Evolutionary conservation across 495 filamentous ascomycete genomes (phyloP).

Genomic region (Apiosordaria backusii): DNA sequence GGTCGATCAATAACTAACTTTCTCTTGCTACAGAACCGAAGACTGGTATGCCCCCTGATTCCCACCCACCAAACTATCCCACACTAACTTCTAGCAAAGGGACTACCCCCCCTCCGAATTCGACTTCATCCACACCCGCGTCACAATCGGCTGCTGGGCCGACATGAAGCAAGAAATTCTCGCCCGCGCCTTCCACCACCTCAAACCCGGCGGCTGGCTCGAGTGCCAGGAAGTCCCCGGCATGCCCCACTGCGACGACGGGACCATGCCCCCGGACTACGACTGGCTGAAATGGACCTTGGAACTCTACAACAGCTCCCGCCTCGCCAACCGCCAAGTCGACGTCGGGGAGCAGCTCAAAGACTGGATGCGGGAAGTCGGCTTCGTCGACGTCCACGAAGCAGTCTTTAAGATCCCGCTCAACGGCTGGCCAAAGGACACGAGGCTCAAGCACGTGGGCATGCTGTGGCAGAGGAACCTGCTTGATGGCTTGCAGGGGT

Average conservation of each 20-base stretch:
- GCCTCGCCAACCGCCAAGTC: constrained; percentile 48
- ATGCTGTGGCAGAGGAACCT: constrained; percentile 37
- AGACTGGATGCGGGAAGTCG: constrained; percentile 55
- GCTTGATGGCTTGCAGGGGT: constrained; percentile 30
- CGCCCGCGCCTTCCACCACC: constrained; percentile 41
- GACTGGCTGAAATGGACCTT: constrained; percentile 52
- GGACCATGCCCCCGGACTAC: constrained; percentile 44
- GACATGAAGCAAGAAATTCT: constrained; percentile 43
- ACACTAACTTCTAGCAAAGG: constrained; percentile 24
- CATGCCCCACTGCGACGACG: constrained; percentile 60
- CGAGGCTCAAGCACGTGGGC: constrained; percentile 31
- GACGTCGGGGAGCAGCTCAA: constrained; percentile 51
- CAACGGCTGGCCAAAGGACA: constrained; percentile 47
- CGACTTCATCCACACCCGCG: constrained; percentile 51
- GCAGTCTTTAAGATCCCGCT: constrained; percentile 53
- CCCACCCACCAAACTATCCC: constrained; percentile 27
- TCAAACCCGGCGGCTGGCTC: constrained; percentile 63
- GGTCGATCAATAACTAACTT: constrained; percentile 23
- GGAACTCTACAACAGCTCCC: constrained; percentile 47
- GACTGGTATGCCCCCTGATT: constrained; percentile 8
- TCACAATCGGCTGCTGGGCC: constrained; percentile 44
- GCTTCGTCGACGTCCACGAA: constrained; percentile 62
- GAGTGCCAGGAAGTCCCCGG: constrained; percentile 61
- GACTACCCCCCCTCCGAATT: constrained; percentile 24
- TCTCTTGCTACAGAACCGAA: constrained; percentile 21